A percentile compares a stretch with the other conserved stretches of the same genome.
phyloP scores from a whole-genome alignment of 2,329 filamentous ascomycete species.

The Mycosphaerelloides madeirae region DNA sequence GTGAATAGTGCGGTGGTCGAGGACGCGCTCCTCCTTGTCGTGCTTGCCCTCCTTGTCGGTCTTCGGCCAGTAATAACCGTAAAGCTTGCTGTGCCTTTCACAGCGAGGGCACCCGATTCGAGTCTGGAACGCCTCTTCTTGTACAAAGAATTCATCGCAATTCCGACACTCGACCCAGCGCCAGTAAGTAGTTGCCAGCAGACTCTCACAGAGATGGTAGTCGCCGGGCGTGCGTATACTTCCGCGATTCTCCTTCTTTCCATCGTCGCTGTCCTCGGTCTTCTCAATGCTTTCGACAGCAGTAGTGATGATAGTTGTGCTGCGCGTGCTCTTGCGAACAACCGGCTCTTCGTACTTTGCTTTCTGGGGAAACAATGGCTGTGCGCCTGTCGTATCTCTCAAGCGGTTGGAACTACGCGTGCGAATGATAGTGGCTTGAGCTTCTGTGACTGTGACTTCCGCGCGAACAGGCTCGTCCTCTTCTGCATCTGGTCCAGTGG shows the following conservation, averaged over 20 bases:
- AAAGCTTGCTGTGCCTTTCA: slow-evolving; percentile 91
- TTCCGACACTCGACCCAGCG: slow-evolving; percentile 84
- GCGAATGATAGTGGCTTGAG: slow-evolving; percentile 3
- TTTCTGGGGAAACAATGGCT: slow-evolving; percentile 11
- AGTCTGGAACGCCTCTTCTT: slow-evolving; percentile 82
- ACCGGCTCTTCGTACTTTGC: slow-evolving; percentile 4
- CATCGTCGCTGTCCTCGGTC: slow-evolving; percentile 11
- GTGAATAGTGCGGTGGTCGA: slow-evolving; percentile 84
- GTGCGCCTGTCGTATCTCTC: not conserved
- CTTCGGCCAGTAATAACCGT: slow-evolving; percentile 94
- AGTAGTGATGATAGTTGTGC: slow-evolving; percentile 8
- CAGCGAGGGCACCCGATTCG: slow-evolving; percentile 83
- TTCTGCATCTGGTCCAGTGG: slow-evolving; percentile 17
- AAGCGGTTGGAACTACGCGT: slow-evolving; percentile 3
- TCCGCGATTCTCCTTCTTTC: slow-evolving; percentile 26
- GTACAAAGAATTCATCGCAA: slow-evolving; percentile 78
- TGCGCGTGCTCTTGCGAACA: slow-evolving; percentile 13
- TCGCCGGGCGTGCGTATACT: slow-evolving; percentile 42
- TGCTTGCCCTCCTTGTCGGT: slow-evolving; percentile 72
- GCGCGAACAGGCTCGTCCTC: slow-evolving; percentile 2
- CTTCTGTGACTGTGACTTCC: slow-evolving; percentile 8
- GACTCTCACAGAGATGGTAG: slow-evolving; percentile 73
- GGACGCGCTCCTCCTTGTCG: slow-evolving; percentile 64
- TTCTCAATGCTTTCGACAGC: slow-evolving; percentile 27
- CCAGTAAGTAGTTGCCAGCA: slow-evolving; percentile 72